Evolutionary conservation across 768 basidiomycete species (phyloP), one percentile per base, ranked within the genome.

Genomic region (Calocera cornea): DNA sequence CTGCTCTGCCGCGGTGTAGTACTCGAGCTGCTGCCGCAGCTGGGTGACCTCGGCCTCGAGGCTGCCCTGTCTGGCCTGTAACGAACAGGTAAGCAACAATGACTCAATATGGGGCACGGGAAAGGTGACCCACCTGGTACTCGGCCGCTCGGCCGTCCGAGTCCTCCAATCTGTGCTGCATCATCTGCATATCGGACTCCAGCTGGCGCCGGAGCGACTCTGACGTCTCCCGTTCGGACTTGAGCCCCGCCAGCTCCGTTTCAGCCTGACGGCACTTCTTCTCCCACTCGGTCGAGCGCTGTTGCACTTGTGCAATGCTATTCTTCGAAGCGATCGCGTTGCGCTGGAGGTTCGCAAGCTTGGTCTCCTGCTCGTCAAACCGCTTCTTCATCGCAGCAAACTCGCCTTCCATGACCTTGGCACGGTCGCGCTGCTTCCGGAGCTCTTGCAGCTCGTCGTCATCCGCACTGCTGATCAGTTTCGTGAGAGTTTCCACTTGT

Each of bases 241-340:
- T 81, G 33, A 80, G 80, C 71, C 81, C 72, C 73, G 88, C 86
- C 22, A 90, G 75, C 67, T 87, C 82, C 24, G 79, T 77, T 75
- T 90, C 88, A 47, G 82, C 81, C 69, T 89, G 87, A 72, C 86
- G 86, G 22, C 88, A 84, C 27, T 86, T 86, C 69, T 83, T 83
- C 76, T 93, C 91, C 89, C 88, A 92, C 72, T 93, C 91, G 1
- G 83, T 77, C 1, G 88, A 83, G 29, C 88, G 88, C 74, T 90
- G 88, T 69, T 92, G 87, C 24, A 87, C 86, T 70, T 88, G 86
- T 24, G 81, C 76, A 33, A 92, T 80, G 73, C 76, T 87, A 73
- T 89, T 86, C 47, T 84, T 83, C 1, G 84, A 80, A 19, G 85
- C 76, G 27, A 76, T 77, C 1, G 84, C 79, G 12, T 84, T 78